Percentiles rank a stretch among this genome's conserved stretches.
phyloP scores from a whole-genome alignment of 164 flowering plant genomes.

The Stephania japonica region DNA sequence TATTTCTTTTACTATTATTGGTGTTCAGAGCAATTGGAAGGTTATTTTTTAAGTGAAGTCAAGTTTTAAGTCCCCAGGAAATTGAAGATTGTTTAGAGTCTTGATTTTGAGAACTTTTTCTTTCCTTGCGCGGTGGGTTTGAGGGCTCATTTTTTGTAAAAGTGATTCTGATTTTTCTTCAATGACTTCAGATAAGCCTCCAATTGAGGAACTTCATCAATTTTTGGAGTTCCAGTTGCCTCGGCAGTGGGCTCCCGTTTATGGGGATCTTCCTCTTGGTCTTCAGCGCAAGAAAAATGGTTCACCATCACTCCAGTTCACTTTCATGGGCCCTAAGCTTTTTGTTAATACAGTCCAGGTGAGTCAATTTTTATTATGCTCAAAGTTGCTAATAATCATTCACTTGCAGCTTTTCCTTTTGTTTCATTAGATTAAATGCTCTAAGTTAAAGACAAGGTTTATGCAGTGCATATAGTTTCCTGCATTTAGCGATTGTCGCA shows the following conservation, averaged over 20 bases:
- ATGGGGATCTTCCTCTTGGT: slow-evolving; percentile 71
- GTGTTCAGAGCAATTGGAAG: too few relatives aligned
- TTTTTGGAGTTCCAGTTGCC: slow-evolving; percentile 89
- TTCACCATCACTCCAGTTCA: slow-evolving; percentile 66
- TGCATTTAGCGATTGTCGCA: background rate
- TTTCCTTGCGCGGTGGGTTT: background rate
- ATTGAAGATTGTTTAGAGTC: background rate
- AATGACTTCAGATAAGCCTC: slow-evolving; percentile 73
- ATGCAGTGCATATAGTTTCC: background rate
- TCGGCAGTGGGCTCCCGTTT: slow-evolving; percentile 93
- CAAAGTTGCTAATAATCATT: too few relatives aligned
- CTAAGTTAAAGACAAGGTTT: background rate
- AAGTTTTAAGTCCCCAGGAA: background rate
- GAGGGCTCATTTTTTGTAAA: background rate
- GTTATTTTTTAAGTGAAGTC: too few relatives aligned
- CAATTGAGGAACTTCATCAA: slow-evolving; percentile 69
- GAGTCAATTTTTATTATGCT: slow-evolving; percentile 7
- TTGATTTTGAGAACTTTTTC: background rate
- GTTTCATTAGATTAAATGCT: background rate
- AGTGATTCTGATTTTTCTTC: background rate
- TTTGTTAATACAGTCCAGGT: slow-evolving; percentile 70
- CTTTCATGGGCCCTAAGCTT: slow-evolving; percentile 73
- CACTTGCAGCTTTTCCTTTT: background rate
- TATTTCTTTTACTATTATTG: background rate
- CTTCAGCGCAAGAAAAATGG: slow-evolving; percentile 47